These are phyloP conservation scores for Rubus idaeus DNA, from an alignment of 306 rosid species.

Conservation along the genomic window DNA sequence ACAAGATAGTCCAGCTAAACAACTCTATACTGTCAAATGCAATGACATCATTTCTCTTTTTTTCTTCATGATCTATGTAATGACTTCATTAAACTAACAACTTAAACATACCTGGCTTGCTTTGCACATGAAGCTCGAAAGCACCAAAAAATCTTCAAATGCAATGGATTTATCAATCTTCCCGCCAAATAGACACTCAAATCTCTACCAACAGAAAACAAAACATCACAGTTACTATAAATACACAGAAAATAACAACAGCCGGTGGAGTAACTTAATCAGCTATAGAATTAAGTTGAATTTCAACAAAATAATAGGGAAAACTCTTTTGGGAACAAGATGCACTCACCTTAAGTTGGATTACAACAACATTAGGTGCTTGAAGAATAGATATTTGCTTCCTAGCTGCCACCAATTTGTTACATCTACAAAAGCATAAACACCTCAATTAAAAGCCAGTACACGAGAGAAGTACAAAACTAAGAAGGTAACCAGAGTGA, in stretches of 20 bases:
- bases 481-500: neutral
- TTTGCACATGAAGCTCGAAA: constrained; percentile 93
- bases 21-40: neutral
- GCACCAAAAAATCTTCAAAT: constrained; percentile 86
- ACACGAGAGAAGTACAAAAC: neutral
- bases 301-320: neutral
- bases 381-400: constrained; percentile 92
- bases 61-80: neutral
- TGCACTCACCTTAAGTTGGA: constrained; percentile 83
- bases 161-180: constrained; percentile 90
- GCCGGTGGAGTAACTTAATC: constrained; percentile 15
- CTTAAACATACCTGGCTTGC: constrained; percentile 66
- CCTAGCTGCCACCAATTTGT: constrained; percentile 85
- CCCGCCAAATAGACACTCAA: constrained; percentile 85
- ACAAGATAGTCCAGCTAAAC: neutral
- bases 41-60: neutral
- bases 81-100: constrained; percentile 9
- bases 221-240: constrained; percentile 22
- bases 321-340: neutral
- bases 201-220: constrained; percentile 70
- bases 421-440: constrained; percentile 59
- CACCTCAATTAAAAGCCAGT: constrained; percentile 28
- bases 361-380: constrained; percentile 90
- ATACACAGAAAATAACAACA: constrained; percentile 4
- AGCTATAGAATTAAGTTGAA: neutral